Evolutionary conservation across 2,329 filamentous ascomycete species (phyloP).

Genomic region (Raffaelea albimanens): DNA sequence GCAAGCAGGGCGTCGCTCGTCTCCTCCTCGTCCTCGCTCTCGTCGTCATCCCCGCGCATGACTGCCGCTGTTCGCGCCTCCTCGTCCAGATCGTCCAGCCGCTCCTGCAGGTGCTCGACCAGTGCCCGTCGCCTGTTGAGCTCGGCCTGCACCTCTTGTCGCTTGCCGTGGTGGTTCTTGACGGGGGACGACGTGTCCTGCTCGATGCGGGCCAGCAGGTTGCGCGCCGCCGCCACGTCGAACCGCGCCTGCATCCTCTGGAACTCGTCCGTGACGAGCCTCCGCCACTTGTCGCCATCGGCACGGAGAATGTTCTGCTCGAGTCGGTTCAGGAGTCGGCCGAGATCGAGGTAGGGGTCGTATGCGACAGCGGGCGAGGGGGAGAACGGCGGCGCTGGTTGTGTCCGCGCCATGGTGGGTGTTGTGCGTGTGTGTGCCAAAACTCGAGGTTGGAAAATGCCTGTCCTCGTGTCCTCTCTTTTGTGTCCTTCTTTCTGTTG

Average conservation of each 20-base stretch:
- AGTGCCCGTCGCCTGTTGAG: conserved; percentile 56
- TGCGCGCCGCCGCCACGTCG: conserved; percentile 65
- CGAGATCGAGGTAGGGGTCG: conserved; percentile 43
- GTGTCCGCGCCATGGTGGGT: conserved; percentile 5
- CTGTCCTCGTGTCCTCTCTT: too few species aligned
- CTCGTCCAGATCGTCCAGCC: conserved; percentile 59
- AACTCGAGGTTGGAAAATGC: too few species aligned
- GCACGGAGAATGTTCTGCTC: conserved; percentile 56
- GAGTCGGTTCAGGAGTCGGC: conserved; percentile 54
- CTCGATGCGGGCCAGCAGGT: conserved; percentile 60
- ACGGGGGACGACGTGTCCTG: conserved; percentile 49
- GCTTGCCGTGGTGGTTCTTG: conserved; percentile 48
- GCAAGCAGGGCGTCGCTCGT: conserved; percentile 18
- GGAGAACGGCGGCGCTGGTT: conserved; percentile 2
- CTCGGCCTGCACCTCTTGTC: conserved; percentile 52
- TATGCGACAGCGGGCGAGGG: not conserved
- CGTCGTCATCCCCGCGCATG: conserved; percentile 24
- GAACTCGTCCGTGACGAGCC: conserved; percentile 52
- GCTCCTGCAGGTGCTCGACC: conserved; percentile 56
- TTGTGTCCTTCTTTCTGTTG: too few species aligned
- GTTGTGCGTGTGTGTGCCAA: too few species aligned
- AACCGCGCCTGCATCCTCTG: conserved; percentile 52
- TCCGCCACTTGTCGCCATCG: conserved; percentile 47
- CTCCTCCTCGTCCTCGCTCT: conserved; percentile 24
- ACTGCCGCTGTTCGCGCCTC: conserved; percentile 28